These are phyloP conservation scores for Schoenoplectus tabernaemontani DNA, from an alignment of 202 grass and related monocot species.

Conservation along the genomic window DNA sequence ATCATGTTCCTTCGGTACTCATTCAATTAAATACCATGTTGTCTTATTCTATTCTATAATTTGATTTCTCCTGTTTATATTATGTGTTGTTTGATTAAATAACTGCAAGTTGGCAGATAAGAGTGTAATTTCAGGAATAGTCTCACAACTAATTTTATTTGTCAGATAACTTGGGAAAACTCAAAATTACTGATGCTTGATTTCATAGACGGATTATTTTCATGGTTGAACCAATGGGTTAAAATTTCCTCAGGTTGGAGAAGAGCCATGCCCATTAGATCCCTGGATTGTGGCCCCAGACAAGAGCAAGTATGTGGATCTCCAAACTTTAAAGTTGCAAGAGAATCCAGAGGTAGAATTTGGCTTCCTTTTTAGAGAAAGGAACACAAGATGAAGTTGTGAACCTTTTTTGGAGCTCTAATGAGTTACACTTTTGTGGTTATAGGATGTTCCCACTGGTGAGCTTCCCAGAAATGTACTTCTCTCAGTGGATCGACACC, in stretches of 20 bases:
- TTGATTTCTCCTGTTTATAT: background rate
- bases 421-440: conserved; percentile 5
- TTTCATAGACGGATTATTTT: background rate
- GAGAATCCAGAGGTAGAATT: conserved; percentile 90
- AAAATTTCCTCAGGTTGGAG: conserved; percentile 52
- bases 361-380: background rate
- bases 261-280: conserved; percentile 86
- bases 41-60: background rate
- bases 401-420: background rate
- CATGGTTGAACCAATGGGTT: background rate
- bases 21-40: background rate
- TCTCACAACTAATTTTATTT: background rate
- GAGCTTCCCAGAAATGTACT: conserved; percentile 92
- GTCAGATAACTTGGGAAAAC: background rate
- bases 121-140: background rate
- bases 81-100: background rate
- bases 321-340: conserved; percentile 90
- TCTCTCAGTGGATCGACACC: conserved; percentile 79
- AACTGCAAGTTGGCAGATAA: background rate
- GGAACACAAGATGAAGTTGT: background rate
- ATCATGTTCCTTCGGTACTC: conserved; percentile 66
- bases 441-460: conserved; percentile 92
- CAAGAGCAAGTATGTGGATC: conserved; percentile 98
- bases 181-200: background rate
- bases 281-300: conserved; percentile 94